Percentiles rank a stretch among this genome's conserved stretches.
Conservation (phyloP, 768 basidiomycete genomes). For the Boletus subcaerulescens region DNA sequence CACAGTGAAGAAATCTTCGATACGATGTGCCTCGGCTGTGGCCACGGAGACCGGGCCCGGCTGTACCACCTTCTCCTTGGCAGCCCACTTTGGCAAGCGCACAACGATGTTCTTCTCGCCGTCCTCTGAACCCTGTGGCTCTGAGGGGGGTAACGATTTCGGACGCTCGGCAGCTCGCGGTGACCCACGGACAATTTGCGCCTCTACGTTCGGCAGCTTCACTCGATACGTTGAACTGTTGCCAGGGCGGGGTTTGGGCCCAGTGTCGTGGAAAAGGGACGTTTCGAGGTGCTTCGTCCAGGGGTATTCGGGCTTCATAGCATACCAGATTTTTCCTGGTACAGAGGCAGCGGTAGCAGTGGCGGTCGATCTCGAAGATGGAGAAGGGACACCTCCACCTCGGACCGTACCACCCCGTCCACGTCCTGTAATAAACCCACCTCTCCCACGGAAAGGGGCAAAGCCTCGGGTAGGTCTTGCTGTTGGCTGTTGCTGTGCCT, state of each 20-base stretch:
- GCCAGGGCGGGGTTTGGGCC: constrained; percentile 56
- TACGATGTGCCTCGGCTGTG: constrained; percentile 36
- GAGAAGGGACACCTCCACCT: constrained; percentile 38
- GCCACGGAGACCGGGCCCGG: constrained; percentile 14
- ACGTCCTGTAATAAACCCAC: constrained; percentile 40
- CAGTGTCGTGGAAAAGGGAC: constrained; percentile 64
- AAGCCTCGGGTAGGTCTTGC: constrained; percentile 33
- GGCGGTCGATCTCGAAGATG: constrained; percentile 30
- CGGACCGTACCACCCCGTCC: constrained; percentile 48
- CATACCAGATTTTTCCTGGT: constrained; percentile 60
- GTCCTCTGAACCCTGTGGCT: constrained; percentile 35
- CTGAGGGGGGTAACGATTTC: constrained; percentile 19
- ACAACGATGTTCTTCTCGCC: constrained; percentile 50
- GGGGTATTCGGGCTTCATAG: constrained; percentile 72
- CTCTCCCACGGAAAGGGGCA: constrained; percentile 44
- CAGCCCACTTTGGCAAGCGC: constrained; percentile 46
- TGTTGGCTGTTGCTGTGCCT: constrained; percentile 33
- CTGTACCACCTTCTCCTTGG: constrained; percentile 34
- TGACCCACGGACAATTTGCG: constrained; percentile 43
- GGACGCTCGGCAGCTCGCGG: constrained; percentile 1
- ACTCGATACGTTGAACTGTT: constrained; percentile 56
- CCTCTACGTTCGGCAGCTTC: constrained; percentile 53
- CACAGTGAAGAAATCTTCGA: constrained; percentile 61
- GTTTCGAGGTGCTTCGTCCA: constrained; percentile 85
- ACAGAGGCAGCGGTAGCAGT: constrained; percentile 25